Evolutionary conservation across 441 rosid species (phyloP).

Genomic region (Erodium trifolium): DNA sequence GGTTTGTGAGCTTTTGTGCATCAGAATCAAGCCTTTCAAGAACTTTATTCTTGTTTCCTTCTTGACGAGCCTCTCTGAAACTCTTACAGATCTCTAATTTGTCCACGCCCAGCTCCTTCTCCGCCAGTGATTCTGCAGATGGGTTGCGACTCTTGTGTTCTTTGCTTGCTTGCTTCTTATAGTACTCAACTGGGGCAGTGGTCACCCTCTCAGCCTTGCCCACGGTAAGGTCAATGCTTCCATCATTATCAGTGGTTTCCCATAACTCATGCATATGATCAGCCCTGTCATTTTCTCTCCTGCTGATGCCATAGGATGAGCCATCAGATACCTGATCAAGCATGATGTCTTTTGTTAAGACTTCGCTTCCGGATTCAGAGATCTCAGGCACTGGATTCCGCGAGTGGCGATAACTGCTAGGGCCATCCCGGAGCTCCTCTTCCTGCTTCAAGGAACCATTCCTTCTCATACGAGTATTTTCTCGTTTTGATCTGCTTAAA

Average conservation of each 20-base stretch:
- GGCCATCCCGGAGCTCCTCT: conserved; percentile 17
- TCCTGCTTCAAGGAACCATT: conserved; percentile 24
- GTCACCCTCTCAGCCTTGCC: neutral
- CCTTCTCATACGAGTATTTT: conserved; percentile 24
- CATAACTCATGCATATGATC: neutral
- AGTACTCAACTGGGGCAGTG: conserved; percentile 22
- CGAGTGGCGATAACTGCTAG: conserved; percentile 19
- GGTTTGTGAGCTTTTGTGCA: conserved; percentile 69
- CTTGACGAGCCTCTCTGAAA: conserved; percentile 48
- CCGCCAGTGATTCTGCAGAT: conserved; percentile 52
- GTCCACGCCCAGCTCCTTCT: conserved; percentile 56
- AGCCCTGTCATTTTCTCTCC: conserved; percentile 36
- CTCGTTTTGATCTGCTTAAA: neutral
- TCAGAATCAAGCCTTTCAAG: conserved; percentile 87
- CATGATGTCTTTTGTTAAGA: conserved; percentile 83
- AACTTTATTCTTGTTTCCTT: conserved; percentile 54
- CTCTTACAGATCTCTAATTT: conserved; percentile 54
- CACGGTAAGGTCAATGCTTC: conserved; percentile 19
- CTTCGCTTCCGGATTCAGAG: conserved; percentile 38
- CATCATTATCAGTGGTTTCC: neutral
- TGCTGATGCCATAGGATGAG: conserved; percentile 64
- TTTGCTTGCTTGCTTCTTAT: conserved; percentile 21
- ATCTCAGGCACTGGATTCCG: conserved; percentile 24
- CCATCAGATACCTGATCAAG: conserved; percentile 85
- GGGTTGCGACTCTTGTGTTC: conserved; percentile 33